Evolutionary conservation across 1,284 basidiomycete genomes (phyloP).

Genomic region (Ceratobasidium sp.): DNA sequence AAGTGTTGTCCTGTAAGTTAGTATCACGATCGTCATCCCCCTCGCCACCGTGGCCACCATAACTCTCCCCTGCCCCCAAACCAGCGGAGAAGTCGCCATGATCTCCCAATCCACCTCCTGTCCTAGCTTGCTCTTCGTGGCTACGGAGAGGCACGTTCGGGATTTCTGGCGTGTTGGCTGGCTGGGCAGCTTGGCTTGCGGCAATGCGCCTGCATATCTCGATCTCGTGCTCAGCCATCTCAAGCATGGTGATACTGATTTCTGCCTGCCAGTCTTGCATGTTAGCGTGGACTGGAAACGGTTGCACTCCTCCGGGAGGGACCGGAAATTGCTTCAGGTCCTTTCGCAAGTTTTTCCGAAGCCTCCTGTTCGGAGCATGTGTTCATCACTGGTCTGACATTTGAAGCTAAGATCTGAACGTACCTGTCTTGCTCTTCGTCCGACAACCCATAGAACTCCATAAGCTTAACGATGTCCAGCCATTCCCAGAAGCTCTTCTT

Average conservation of each 20-base stretch:
- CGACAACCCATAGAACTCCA: not conserved
- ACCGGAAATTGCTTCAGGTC: not conserved
- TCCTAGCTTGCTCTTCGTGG: too few species aligned
- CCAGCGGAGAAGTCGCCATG: too few species aligned
- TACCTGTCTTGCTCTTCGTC: not conserved
- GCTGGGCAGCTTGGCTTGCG: too few species aligned
- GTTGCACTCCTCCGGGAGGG: not conserved
- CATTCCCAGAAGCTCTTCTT: not conserved
- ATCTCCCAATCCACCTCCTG: too few species aligned
- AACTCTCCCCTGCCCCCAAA: too few species aligned
- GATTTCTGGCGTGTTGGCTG: too few species aligned
- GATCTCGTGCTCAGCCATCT: too few species aligned
- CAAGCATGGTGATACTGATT: not conserved
- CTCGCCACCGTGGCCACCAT: too few species aligned
- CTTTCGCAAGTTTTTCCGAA: not conserved
- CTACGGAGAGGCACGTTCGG: not conserved
- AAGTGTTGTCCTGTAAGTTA: too few species aligned
- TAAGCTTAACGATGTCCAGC: not conserved
- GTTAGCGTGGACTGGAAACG: not conserved
- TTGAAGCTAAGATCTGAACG: not conserved
- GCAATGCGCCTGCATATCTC: too few species aligned
- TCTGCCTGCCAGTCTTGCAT: not conserved
- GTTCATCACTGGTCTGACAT: not conserved
- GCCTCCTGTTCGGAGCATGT: not conserved
- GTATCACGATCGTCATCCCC: too few species aligned